phyloP scores from a whole-genome alignment of 257 asterid species.

The Solanum ossicruentum region DNA sequence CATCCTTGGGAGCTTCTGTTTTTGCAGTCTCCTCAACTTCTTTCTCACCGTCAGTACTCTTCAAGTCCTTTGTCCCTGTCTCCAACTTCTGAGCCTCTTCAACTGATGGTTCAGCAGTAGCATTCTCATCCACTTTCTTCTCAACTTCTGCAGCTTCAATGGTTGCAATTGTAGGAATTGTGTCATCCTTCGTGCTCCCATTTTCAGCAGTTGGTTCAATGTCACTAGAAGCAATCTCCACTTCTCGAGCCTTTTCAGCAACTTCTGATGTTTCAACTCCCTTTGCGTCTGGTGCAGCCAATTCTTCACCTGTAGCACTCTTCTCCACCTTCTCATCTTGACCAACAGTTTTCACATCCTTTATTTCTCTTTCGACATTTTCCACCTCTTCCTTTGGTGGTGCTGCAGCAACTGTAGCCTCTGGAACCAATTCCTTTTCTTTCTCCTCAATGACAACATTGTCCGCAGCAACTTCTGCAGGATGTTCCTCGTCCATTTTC shows the following conservation, averaged over 20 bases:
- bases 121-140: constrained; percentile 10
- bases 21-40: constrained; percentile 10
- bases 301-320: constrained; percentile 8
- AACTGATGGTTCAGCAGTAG: neutral
- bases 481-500: constrained; percentile 3
- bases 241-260: constrained; percentile 12
- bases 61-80: constrained; percentile 11
- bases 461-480: constrained; percentile 3
- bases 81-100: constrained; percentile 14
- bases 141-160: constrained; percentile 13
- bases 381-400: constrained; percentile 13
- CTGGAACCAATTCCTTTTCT: constrained; percentile 8
- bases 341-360: constrained; percentile 5
- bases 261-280: constrained; percentile 10
- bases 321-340: constrained; percentile 3
- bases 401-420: constrained; percentile 2
- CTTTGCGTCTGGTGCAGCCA: constrained; percentile 9
- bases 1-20: constrained; percentile 13
- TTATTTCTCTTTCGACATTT: constrained; percentile 1
- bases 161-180: constrained; percentile 6
- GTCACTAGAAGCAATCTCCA: constrained; percentile 22
- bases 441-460: constrained; percentile 4
- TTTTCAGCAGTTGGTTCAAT: constrained; percentile 14
- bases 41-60: constrained; percentile 17
- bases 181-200: constrained; percentile 4